Evolutionary conservation across 257 asterid genomes (phyloP).

Genomic region (Mitragyna speciosa): DNA sequence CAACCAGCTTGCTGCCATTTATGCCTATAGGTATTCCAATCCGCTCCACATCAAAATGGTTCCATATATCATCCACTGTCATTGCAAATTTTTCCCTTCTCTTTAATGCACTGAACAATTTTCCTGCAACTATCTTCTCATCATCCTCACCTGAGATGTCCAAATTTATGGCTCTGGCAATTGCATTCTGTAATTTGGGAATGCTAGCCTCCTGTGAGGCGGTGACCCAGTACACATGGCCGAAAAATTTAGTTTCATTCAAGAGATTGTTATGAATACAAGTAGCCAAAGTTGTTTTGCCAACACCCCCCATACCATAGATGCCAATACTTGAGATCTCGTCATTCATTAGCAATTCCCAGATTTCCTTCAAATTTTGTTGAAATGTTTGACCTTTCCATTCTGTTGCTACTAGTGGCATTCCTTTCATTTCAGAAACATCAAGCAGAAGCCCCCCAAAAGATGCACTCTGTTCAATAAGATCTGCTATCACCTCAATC

Average conservation of each 20-base stretch:
- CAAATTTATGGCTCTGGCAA: not conserved
- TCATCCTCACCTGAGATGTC: not conserved
- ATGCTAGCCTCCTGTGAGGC: not conserved
- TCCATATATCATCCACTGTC: not conserved
- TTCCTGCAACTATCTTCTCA: not conserved
- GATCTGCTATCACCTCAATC: not conserved
- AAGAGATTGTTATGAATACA: not conserved
- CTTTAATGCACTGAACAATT: not conserved
- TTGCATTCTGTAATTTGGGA: not conserved
- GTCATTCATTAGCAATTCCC: not conserved
- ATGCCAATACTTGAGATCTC: not conserved
- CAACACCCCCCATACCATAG: not conserved
- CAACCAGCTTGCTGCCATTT: constrained; percentile 19
- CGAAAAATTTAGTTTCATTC: not conserved
- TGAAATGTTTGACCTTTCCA: not conserved
- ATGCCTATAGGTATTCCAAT: not conserved
- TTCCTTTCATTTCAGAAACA: not conserved
- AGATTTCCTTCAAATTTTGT: not conserved
- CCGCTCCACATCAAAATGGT: not conserved
- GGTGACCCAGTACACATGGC: not conserved
- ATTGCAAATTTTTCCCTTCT: not conserved
- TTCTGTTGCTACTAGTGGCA: not conserved
- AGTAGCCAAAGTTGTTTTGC: not conserved
- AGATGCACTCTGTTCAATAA: not conserved
- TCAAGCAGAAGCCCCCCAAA: not conserved